These are phyloP conservation scores for Fagopyrum tataricum DNA, from an alignment of 148 eudicot species.

Conservation along the genomic window DNA sequence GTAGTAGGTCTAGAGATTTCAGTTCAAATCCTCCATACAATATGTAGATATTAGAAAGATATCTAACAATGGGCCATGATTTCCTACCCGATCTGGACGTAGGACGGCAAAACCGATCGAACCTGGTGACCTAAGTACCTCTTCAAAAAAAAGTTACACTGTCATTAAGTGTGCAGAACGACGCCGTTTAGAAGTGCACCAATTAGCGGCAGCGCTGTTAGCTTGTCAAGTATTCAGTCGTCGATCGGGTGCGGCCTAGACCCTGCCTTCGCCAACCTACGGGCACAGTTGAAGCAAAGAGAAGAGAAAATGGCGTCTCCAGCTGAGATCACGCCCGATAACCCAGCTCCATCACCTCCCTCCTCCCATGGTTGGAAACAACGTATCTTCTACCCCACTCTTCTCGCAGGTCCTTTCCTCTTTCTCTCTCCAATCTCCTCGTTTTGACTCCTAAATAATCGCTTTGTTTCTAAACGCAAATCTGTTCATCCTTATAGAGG, in stretches of 20 bases:
- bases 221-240: not conserved
- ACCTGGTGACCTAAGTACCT: too few relatives aligned
- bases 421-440: conserved; percentile 9
- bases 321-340: conserved; percentile 20
- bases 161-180: not conserved
- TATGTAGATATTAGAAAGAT: too few relatives aligned
- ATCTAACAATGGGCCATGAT: too few relatives aligned
- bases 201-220: not conserved
- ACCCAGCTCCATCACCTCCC: conserved; percentile 20
- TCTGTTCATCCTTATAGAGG: not conserved
- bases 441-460: not conserved
- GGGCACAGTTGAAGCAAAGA: not conserved
- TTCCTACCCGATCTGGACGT: too few relatives aligned
- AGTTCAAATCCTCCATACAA: too few relatives aligned
- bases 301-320: conserved; percentile 16
- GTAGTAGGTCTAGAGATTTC: too few relatives aligned
- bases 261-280: not conserved
- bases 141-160: not conserved
- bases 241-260: conserved; percentile 1
- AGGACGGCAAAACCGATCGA: too few relatives aligned
- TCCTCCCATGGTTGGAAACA: conserved; percentile 46
- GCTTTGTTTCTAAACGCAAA: not conserved
- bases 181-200: conserved; percentile 2
- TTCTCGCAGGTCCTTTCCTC: conserved; percentile 49
- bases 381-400: conserved; percentile 53